A percentile compares a stretch with the other conserved stretches of the same genome.
Conservation (phyloP, 176 grass and related monocot species). For the Metroxylon sagu region DNA sequence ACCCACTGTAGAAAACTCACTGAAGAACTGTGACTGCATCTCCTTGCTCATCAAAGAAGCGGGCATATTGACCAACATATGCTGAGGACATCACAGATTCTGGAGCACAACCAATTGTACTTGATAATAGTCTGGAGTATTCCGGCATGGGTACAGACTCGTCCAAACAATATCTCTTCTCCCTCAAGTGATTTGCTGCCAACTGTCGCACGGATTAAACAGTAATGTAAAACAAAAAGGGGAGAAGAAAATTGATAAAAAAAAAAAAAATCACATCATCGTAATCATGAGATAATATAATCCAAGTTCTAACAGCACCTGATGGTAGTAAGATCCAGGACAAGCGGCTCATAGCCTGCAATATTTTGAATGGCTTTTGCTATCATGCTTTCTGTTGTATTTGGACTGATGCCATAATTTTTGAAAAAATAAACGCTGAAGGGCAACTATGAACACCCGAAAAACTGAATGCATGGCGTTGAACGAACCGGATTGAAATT, state of each 20-base stretch:
- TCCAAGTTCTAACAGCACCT: constrained; percentile 39
- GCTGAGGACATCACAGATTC: constrained; percentile 71
- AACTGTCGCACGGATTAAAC: constrained; percentile 32
- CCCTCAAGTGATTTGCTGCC: too few species aligned
- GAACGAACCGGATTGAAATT: too few species aligned
- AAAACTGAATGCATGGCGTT: too few species aligned
- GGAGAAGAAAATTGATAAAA: constrained; percentile 29
- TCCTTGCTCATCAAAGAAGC: constrained; percentile 75
- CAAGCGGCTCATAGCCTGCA: constrained; percentile 51
- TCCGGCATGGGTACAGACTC: constrained; percentile 30
- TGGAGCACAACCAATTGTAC: too few species aligned
- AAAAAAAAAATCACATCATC: constrained; percentile 3
- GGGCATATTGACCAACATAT: constrained; percentile 82
- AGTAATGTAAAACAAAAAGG: constrained; percentile 24
- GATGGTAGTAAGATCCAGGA: constrained; percentile 90
- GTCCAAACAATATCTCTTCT: neutral
- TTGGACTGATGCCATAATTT: too few species aligned
- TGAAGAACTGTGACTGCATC: constrained; percentile 60
- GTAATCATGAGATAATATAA: constrained; percentile 6
- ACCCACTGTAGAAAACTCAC: constrained; percentile 45
- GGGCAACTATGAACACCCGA: too few species aligned
- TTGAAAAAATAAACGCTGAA: too few species aligned
- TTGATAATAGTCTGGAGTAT: too few species aligned
- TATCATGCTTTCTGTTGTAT: too few species aligned
- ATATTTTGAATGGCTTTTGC: constrained; percentile 81